Conservation (phyloP, 1,139 yeast species). For the Debaryomycetaceae sp. region DNA sequence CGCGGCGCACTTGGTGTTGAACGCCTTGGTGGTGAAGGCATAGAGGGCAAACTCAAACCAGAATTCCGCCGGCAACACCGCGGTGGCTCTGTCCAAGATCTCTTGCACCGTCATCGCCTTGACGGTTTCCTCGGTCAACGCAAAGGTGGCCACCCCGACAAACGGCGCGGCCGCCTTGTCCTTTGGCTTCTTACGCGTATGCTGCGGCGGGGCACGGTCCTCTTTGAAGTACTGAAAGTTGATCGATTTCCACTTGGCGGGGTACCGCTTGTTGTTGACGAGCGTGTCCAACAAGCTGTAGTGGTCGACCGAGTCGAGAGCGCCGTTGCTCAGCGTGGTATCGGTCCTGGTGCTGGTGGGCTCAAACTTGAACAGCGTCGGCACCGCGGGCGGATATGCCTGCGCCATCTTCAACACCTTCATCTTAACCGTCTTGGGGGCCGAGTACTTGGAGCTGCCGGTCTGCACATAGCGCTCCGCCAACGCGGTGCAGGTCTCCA, state of each 20-base stretch:
- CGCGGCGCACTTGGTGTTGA: constrained; percentile 48
- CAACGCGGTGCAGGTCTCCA: constrained; percentile 58
- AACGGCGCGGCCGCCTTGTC: constrained; percentile 6
- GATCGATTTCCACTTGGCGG: constrained; percentile 54
- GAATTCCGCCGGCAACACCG: constrained; percentile 54
- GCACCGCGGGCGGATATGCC: constrained; percentile 49
- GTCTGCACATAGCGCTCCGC: constrained; percentile 54
- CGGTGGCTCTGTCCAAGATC: constrained; percentile 57
- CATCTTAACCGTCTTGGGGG: constrained; percentile 39
- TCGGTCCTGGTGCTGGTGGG: neutral
- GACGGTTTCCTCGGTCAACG: constrained; percentile 45
- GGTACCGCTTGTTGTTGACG: constrained; percentile 42
- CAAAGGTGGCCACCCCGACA: constrained; percentile 41
- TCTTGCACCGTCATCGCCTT: constrained; percentile 54
- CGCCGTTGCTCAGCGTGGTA: constrained; percentile 6
- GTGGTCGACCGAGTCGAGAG: constrained; percentile 36
- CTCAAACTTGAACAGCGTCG: constrained; percentile 29
- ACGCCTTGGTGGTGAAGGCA: constrained; percentile 69
- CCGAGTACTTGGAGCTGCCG: constrained; percentile 37
- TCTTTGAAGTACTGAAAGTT: constrained; percentile 52
- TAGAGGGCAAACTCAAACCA: constrained; percentile 64
- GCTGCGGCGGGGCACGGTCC: constrained; percentile 1
- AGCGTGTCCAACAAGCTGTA: constrained; percentile 53
- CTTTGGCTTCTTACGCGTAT: constrained; percentile 14
- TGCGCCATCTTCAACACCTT: constrained; percentile 50